A percentile compares a stretch with the other conserved stretches of the same genome.
Conservation (phyloP, 1,284 basidiomycete genomes). For the Phlebopus sp. region DNA sequence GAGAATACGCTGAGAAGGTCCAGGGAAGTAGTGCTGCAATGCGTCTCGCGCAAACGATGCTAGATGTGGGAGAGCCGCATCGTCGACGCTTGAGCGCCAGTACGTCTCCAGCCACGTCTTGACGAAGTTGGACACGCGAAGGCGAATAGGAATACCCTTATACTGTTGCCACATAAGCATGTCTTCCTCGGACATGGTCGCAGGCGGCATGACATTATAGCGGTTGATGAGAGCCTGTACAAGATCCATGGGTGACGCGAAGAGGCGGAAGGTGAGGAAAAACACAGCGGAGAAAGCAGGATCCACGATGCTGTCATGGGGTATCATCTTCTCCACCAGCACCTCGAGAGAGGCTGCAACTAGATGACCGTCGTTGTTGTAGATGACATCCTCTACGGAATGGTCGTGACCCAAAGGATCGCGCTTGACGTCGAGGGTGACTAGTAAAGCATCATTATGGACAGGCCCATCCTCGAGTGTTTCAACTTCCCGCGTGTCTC, state of each 20-base stretch:
- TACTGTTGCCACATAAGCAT: conserved; percentile 76
- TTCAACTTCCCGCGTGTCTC: conserved; percentile 31
- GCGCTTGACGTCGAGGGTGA: conserved; percentile 45
- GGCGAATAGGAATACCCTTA: conserved; percentile 85
- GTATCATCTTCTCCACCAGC: conserved; percentile 95
- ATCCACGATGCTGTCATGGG: conserved; percentile 87
- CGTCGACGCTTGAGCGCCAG: conserved; percentile 76
- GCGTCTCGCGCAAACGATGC: conserved; percentile 63
- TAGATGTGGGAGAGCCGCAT: conserved; percentile 56
- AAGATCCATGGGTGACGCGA: conserved; percentile 77
- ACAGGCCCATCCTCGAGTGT: conserved; percentile 55
- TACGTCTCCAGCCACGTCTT: conserved; percentile 92
- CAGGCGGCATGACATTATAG: conserved; percentile 73
- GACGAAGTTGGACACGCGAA: conserved; percentile 89
- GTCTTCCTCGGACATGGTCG: conserved; percentile 59
- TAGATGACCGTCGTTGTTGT: conserved; percentile 86
- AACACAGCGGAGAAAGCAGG: conserved; percentile 84
- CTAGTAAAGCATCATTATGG: conserved; percentile 49
- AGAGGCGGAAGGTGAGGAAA: conserved; percentile 95
- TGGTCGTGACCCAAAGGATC: conserved; percentile 68
- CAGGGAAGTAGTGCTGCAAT: conserved; percentile 61
- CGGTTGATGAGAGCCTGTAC: conserved; percentile 76
- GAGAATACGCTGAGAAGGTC: conserved; percentile 68
- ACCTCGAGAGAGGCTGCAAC: conserved; percentile 89
- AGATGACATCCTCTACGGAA: conserved; percentile 78